phyloP scores from a whole-genome alignment of 2,329 filamentous ascomycete species.

The Huntiella bhutanensis region DNA sequence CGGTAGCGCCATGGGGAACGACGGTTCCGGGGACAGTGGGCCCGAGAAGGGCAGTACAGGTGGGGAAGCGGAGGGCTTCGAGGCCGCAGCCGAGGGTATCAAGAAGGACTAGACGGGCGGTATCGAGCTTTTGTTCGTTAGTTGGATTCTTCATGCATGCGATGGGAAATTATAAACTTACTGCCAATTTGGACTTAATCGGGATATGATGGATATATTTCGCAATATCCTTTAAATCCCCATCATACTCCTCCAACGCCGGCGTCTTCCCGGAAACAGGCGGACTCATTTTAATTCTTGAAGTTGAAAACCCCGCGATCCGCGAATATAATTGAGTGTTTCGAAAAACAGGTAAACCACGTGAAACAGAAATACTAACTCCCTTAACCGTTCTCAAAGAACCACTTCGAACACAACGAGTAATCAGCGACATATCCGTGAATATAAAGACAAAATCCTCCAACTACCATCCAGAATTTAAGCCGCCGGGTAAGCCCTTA shows the following conservation, averaged over 20 bases:
- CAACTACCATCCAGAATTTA: too few species aligned
- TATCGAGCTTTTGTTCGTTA: conserved; percentile 51
- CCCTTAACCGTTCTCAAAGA: too few species aligned
- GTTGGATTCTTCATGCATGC: not conserved
- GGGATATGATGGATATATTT: conserved; percentile 84
- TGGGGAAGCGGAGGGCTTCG: conserved; percentile 84
- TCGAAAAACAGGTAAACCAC: too few species aligned
- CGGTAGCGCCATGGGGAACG: conserved; percentile 79
- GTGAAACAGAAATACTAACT: too few species aligned
- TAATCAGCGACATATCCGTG: too few species aligned
- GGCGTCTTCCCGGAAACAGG: too few species aligned
- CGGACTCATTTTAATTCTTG: too few species aligned
- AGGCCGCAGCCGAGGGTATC: conserved; percentile 94
- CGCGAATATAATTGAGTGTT: too few species aligned
- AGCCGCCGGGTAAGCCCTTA: too few species aligned
- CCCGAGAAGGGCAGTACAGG: conserved; percentile 87
- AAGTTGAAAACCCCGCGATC: too few species aligned
- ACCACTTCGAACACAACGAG: too few species aligned
- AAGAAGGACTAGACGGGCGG: conserved; percentile 86
- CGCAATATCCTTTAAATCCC: conserved; percentile 89
- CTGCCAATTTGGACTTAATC: conserved; percentile 79
- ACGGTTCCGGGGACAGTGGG: conserved; percentile 77
- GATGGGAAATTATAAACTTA: conserved; percentile 29
- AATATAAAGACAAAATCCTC: too few species aligned
- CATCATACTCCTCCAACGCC: conserved; percentile 48